phyloP scores from a whole-genome alignment of 2,329 filamentous ascomycete species.

The Dothideomycetes sp. region DNA sequence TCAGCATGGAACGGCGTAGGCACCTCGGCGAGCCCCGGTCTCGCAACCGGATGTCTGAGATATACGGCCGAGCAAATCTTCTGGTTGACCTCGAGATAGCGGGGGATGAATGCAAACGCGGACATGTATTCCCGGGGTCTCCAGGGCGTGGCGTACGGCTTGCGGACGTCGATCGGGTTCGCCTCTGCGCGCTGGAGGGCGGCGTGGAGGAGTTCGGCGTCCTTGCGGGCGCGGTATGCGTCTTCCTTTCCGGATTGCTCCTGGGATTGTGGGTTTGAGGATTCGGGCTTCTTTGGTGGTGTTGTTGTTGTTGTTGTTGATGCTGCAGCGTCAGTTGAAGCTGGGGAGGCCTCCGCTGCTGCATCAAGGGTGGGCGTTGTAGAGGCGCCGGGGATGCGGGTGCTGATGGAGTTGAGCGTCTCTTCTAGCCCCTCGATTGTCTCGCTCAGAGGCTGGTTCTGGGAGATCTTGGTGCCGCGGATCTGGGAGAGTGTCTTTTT shows the following conservation, averaged over 20 bases:
- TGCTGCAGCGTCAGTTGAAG: constrained; percentile 16
- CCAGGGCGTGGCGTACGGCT: constrained; percentile 91
- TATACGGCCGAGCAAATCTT: constrained; percentile 95
- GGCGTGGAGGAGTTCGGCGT: constrained; percentile 42
- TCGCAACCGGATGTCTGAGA: constrained; percentile 81
- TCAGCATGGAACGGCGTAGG: constrained; percentile 67
- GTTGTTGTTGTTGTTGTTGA: constrained; percentile 6
- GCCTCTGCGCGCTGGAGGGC: constrained; percentile 55
- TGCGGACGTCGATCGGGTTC: constrained; percentile 64
- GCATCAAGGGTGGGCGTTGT: constrained; percentile 8
- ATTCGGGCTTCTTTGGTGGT: background rate
- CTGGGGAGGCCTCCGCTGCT: constrained; percentile 3
- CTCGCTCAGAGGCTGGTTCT: constrained; percentile 12
- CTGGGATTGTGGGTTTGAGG: constrained; percentile 14
- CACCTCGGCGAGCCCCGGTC: constrained; percentile 60
- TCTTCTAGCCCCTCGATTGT: constrained; percentile 22
- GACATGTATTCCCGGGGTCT: constrained; percentile 74
- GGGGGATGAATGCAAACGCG: constrained; percentile 87
- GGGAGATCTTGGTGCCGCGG: constrained; percentile 13
- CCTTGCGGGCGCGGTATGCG: constrained; percentile 41
- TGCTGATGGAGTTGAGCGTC: constrained; percentile 24
- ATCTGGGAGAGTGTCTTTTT: constrained; percentile 51
- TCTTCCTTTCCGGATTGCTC: constrained; percentile 29
- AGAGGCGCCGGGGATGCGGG: constrained; percentile 32
- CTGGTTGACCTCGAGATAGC: constrained; percentile 95